Base-by-base conservation (phyloP, 306 rosid species). In the Calophaca sinica region DNA sequence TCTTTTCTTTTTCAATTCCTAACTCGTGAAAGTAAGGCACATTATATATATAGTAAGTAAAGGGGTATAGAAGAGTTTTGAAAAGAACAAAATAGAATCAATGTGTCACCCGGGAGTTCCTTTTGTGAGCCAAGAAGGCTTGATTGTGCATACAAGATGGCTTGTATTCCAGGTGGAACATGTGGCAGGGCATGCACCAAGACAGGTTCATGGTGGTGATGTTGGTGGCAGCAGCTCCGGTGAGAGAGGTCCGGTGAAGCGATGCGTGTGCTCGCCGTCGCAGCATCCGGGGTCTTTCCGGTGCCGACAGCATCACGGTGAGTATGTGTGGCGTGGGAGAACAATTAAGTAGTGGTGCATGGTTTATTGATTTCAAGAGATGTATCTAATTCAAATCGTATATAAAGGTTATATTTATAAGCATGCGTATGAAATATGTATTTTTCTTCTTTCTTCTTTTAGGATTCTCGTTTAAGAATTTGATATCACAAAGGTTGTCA, bases 221-320 rank as follows among this genome's bases (percentile, higher is more conserved):
- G 11, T 31, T 68, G 77, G 72, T 5, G 62, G 63, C 1, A 69
- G 67, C 0, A 29, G 35, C 44, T 61, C 74, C 4, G 32, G 31
- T 0, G 70, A 75, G 29, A 39, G 46, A 1, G 80, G 69, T 60
- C 42, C 74, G 0, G 15, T 5, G 4, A 80, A 74, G 82, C 83
- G 58, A 26, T 91, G 98, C 29, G 52, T 82, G 74, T 91, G 98
- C 69, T 93, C 98, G 7, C 97, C 97, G 44, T 89, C 96, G 2
- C 76, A 45, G 72, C 97, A 93, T 79, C 96, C 94, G 0, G 96
- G 97, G 12, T 91, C 98, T 31, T 93, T 91, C 73, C 89, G 97
- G 75, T 93, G 98, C 63, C 83, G 98, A 45, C 90, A 81, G n/a
- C 98, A 89, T 79, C 92, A 52, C 2, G 85, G 66, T 5, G 76